Evolutionary conservation across 495 filamentous ascomycete species (phyloP).

Genomic region (Talaromyces wortmannii): DNA sequence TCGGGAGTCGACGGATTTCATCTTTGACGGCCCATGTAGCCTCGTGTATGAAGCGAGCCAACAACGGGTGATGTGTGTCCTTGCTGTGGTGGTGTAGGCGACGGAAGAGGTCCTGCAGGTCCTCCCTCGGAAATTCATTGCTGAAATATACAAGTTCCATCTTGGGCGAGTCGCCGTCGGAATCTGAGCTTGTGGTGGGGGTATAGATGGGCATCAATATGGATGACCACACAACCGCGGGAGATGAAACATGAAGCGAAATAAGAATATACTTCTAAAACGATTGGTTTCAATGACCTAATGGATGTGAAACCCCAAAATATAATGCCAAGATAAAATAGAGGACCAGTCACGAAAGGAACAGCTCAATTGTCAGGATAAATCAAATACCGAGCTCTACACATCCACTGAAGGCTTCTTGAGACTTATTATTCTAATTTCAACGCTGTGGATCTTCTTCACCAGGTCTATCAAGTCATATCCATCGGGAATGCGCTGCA

Average conservation of each 20-base stretch:
- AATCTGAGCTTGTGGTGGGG: constrained; percentile 3
- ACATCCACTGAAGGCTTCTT: no score
- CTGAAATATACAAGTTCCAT: constrained; percentile 32
- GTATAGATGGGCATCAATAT: constrained; percentile 1
- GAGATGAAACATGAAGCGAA: background rate
- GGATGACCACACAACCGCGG: background rate
- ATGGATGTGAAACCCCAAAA: no score
- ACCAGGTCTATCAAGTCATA: no score
- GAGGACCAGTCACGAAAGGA: no score
- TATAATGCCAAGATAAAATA: no score
- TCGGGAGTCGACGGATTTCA: constrained; percentile 23
- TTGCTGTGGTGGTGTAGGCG: constrained; percentile 31
- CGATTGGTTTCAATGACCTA: no score
- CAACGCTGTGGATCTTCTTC: no score
- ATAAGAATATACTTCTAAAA: no score
- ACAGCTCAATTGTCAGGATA: no score
- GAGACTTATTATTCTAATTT: no score
- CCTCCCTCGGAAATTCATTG: constrained; percentile 34
- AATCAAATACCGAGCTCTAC: no score
- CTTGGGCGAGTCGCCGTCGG: background rate
- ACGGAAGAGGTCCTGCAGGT: constrained; percentile 31
- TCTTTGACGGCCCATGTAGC: constrained; percentile 23
- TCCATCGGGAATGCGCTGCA: no score
- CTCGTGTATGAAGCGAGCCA: constrained; percentile 30
- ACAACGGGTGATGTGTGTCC: constrained; percentile 18